Evolutionary conservation across 768 basidiomycete genomes (phyloP), one percentile per base, ranked within the genome.

Genomic region (Amanita rimosa): DNA sequence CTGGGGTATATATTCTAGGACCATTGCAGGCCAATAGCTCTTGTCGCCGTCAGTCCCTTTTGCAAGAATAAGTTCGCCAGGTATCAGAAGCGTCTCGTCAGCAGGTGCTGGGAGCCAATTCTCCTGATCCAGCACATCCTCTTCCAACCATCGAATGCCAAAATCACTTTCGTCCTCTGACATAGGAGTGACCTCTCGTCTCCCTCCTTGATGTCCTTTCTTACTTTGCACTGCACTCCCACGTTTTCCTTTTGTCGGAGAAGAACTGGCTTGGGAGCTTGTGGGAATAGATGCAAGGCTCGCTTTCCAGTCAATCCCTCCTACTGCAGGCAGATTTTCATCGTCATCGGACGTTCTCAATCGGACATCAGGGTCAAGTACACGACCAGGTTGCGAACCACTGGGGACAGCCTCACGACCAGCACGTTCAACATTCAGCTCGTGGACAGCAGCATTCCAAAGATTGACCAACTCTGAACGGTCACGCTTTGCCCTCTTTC

Each of bases 51-150:
- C 58, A 47, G 62, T 62, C 2, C 71, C 74, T 19, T 66, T 59
- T 5, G 81, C 80, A 10, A 87, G 66, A 2, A 87, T 64, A 0
- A 79, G 61, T 59, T 88, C 85, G 2, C 83, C 86, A 2, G 83
- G 84, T 33, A 86, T 75, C 13, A 72, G 62, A 19, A 83, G 66
- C 0, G 66, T 60, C 3, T 64, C 63, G 53, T 85, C 79, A 2
- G 68, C 62, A 13, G 63, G 67, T 4, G 73, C 73, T 8, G 72
- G 69, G 1, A 65, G 63, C 68, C 65, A 72, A 2, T 39, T 47
- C 31, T 56, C 55, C 9, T 58, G 59, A 14, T 1, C 29, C 55
- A 39, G 34, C 31, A 26, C 29, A n/a, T 44, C 21, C 33, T 50
- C 53, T 22, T 53, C 52, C 16, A 49, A 31, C 7, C 27, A 19